Evolutionary conservation across 176 grass and related monocot species (phyloP), one percentile per base, ranked within the genome.

Genomic region (Urochloa ruziziensis): DNA sequence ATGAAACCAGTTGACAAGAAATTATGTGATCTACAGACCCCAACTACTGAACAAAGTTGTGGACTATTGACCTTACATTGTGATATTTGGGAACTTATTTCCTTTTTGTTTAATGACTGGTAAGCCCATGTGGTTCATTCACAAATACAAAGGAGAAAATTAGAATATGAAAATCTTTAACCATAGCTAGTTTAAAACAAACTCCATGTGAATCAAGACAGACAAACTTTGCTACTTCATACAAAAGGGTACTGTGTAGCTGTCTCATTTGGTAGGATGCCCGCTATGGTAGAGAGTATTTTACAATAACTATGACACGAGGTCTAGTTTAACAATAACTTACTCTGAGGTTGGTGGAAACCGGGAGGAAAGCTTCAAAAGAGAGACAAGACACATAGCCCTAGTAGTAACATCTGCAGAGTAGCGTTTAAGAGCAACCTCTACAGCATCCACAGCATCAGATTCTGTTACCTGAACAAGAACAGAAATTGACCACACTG

Each of bases 331-430:
- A 61, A 70, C 47, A 62, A 86, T 71, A 82, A 67, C 91, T 89
- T 96, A 99, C 97, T 89, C 85, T 36, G 97, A 92, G 62, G 91
- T 96, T 73, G 86, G 89, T 58, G 91, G 91, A 85, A 99, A 96
- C 60, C 97, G 93, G 6, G 97, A 96, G 44, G 97, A 96, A 40
- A 99, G 89, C 87, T 99, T 99, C 83, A 99, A 88, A 73, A 99
- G 91, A 85, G 91, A 82, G 82, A 99, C 81, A 68, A 99, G 91
- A 84, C 90, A 99, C 97, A 99, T 99, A 52, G 97, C 89, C 74
- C 89, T 88, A 85, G 91, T 99, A 80, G 89, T 92, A 88, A 95
- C 88, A 81, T 99, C 97, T 36, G 85, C 70, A 74, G 89, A 90
- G 85, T 94, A 87, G 64, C 74, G 73, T 67, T 90, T 96, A 77